Conservation (phyloP, 768 basidiomycete species). For the Psilocybe subaeruginosa region DNA sequence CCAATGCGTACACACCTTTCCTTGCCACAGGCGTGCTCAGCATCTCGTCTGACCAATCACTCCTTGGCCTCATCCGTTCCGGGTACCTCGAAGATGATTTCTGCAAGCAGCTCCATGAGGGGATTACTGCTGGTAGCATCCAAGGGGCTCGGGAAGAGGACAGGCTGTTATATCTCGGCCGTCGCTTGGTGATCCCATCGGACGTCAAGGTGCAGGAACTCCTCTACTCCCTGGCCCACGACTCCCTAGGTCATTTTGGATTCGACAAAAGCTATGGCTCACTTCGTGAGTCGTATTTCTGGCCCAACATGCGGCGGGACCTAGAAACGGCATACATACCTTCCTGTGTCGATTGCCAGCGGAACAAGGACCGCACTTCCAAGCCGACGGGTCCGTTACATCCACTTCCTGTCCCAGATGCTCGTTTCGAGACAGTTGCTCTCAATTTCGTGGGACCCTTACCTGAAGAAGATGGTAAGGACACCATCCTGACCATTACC, state of each 20-base stretch:
- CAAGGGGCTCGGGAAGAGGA: not conserved
- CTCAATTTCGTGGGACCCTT: constrained; percentile 33
- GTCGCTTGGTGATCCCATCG: constrained; percentile 23
- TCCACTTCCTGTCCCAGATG: constrained; percentile 21
- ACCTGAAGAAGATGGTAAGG: constrained; percentile 28
- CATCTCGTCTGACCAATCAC: not conserved
- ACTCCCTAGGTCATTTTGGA: constrained; percentile 35
- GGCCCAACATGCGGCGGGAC: constrained; percentile 37
- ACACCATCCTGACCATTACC: constrained; percentile 26
- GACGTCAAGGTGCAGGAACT: constrained; percentile 23
- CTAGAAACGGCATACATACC: constrained; percentile 37
- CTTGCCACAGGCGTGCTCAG: not conserved
- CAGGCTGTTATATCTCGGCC: constrained; percentile 26
- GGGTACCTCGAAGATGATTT: constrained; percentile 2
- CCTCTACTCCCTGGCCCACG: constrained; percentile 30
- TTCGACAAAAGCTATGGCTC: constrained; percentile 33
- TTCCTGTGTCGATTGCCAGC: constrained; percentile 34
- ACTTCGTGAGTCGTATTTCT: constrained; percentile 28
- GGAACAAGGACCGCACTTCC: constrained; percentile 34
- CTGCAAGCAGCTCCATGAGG: not conserved
- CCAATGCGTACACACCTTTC: no score
- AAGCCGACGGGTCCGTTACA: constrained; percentile 33
- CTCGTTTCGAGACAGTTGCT: constrained; percentile 6
- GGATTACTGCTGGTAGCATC: not conserved
- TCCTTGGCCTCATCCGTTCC: not conserved